A percentile compares a stretch with the other conserved stretches of the same genome.
Conservation (phyloP, 2,329 filamentous ascomycete genomes). For the Bipolaris zeicola region DNA sequence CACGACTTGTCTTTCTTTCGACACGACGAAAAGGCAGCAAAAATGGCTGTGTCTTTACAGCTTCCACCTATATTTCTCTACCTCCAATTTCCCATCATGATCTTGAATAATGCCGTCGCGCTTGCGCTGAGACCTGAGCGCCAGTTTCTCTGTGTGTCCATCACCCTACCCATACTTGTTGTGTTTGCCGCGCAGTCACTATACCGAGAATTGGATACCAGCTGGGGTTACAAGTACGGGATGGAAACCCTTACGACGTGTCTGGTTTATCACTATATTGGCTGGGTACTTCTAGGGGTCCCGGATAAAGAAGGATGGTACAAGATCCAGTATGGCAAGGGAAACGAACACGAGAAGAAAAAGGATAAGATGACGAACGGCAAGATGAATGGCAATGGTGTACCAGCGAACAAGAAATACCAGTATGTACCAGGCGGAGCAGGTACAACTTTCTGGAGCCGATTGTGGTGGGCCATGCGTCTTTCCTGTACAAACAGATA, state of each 20-base stretch:
- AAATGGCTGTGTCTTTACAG: constrained; percentile 8
- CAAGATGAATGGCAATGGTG: background rate
- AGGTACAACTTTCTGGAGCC: constrained; percentile 14
- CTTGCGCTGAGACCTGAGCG: constrained; percentile 19
- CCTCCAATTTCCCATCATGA: constrained; percentile 23
- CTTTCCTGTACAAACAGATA: constrained; percentile 25
- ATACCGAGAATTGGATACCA: constrained; percentile 15
- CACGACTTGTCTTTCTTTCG: background rate
- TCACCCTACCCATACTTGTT: constrained; percentile 22
- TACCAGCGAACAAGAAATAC: constrained; percentile 1
- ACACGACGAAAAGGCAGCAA: background rate
- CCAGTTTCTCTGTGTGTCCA: constrained; percentile 11
- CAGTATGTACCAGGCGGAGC: background rate
- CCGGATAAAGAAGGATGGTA: constrained; percentile 36
- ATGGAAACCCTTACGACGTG: constrained; percentile 15
- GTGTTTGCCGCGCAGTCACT: constrained; percentile 27
- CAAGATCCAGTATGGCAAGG: constrained; percentile 21
- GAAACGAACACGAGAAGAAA: background rate
- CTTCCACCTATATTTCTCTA: constrained; percentile 12
- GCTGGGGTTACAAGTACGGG: constrained; percentile 24
- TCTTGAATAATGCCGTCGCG: constrained; percentile 18
- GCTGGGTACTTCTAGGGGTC: constrained; percentile 28
- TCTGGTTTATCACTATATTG: constrained; percentile 20
- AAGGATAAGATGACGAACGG: background rate
- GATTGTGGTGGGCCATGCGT: constrained; percentile 32